A percentile compares a stretch with the other conserved stretches of the same genome.
phyloP scores from a whole-genome alignment of 164 flowering plant species.

The Annona cherimola region DNA sequence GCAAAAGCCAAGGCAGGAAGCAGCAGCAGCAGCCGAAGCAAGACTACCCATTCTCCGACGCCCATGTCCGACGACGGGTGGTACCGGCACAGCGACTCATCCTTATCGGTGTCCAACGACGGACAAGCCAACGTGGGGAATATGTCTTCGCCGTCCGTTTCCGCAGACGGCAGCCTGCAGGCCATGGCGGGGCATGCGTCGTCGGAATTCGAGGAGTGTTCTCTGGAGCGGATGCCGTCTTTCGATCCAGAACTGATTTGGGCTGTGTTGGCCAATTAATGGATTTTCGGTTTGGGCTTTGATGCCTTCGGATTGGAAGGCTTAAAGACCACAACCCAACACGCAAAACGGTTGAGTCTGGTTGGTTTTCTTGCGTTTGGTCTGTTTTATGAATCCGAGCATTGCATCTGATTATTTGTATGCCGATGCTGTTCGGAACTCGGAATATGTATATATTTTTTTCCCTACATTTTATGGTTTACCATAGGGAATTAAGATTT shows the following conservation, averaged over 20 bases:
- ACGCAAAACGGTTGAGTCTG: too few species aligned
- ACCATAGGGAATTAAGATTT: too few species aligned
- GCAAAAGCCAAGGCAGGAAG: constrained; percentile 10
- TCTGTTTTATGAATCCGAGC: too few species aligned
- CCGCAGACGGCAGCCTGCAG: constrained; percentile 4
- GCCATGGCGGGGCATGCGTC: neutral
- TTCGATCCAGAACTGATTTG: constrained; percentile 87
- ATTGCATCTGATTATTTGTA: too few species aligned
- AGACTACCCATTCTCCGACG: constrained; percentile 11
- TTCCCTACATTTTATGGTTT: too few species aligned
- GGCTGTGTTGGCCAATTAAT: constrained; percentile 75
- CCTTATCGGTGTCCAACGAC: neutral
- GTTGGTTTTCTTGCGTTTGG: too few species aligned
- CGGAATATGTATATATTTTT: too few species aligned
- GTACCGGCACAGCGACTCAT: constrained; percentile 24
- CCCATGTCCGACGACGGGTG: constrained; percentile 24
- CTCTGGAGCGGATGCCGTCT: constrained; percentile 68
- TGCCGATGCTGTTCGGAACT: too few species aligned
- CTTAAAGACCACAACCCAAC: too few species aligned
- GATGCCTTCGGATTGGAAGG: neutral
- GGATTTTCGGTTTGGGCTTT: neutral
- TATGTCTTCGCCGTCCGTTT: constrained; percentile 24
- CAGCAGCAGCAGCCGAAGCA: neutral
- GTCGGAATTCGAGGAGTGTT: constrained; percentile 42
- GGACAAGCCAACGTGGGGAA: neutral